Base-by-base conservation (phyloP, 169 alveolate species). In the Cardiosporidium cionae region DNA sequence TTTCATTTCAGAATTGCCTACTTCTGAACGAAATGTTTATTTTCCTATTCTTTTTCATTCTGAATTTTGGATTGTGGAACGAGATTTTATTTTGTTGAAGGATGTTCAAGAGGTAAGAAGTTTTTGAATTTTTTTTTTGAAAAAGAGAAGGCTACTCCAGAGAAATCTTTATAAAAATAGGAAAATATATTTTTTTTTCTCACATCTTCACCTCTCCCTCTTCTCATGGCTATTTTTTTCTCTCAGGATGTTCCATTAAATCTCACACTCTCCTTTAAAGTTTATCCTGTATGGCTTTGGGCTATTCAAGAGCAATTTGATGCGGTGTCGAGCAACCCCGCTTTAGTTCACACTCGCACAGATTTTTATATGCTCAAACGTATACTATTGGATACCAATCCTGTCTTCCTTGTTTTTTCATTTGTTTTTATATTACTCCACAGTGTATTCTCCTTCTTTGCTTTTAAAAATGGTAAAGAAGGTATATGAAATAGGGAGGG, bases 311-410 rank as follows among this genome's bases (percentile, higher is more conserved):
- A 22, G 36, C 81, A 74, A 32, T 33, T 74, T 62, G 69, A 37
- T 28, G 81, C 52, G 35, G 74, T 32, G 44, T 32, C n/a, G n/a
- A n/a, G n/a, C n/a, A n/a, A n/a, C n/a, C n/a, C n/a, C n/a, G n/a
- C n/a, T n/a, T n/a, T n/a, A n/a, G n/a, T 71, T 32, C 79, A 77
- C 63, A 23, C 72, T n/a, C 52, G 3, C 25, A 87, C 86, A 72
- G 96, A 91, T 84, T 71, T 85, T 44, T 83, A 87, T 68, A 91
- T 91, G 95, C 76, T 91, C 76, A 91, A 91, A 83, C 80, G 93
- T 52, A 89, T 90, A 31, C 54, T 91, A 31, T 68, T 91, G 86
- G 92, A 91, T 37, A 90, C 96, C 28, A 89, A 91, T 76, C 85
- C 87, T 37, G 89, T 91, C 73, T 84, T 88, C 87, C 74, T 91